phyloP scores from a whole-genome alignment of 805 yeast genomes.

The Hanseniaspora singularis region DNA sequence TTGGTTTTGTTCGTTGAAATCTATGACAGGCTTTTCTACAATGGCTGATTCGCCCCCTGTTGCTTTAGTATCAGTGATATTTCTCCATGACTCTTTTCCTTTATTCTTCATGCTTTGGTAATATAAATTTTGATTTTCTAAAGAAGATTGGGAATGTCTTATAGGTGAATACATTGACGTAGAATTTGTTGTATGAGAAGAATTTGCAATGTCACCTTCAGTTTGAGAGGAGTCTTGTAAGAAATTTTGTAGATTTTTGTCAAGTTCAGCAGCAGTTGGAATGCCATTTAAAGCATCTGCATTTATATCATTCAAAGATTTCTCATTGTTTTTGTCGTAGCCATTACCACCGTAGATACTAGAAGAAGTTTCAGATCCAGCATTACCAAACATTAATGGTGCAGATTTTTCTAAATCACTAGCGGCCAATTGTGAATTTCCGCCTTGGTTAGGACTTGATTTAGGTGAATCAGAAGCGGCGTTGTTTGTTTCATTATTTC shows the following conservation, averaged over 20 bases:
- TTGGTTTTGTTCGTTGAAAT: too few species aligned
- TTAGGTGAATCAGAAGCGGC: slow-evolving; percentile 29
- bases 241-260: slow-evolving; percentile 12
- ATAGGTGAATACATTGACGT: slow-evolving; percentile 22
- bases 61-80: slow-evolving; percentile 24
- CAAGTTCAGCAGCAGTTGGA: slow-evolving; percentile 15
- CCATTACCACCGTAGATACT: slow-evolving; percentile 41
- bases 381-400: slow-evolving; percentile 23
- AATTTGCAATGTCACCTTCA: slow-evolving; percentile 14
- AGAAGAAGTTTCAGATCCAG: slow-evolving; percentile 41
- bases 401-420: slow-evolving; percentile 28
- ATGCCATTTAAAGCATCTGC: slow-evolving; percentile 20
- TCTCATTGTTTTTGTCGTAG: slow-evolving; percentile 25
- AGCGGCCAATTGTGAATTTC: slow-evolving; percentile 19
- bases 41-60: background rate
- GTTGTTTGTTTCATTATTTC: slow-evolving; percentile 26
- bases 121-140: slow-evolving; percentile 23
- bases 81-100: slow-evolving; percentile 50
- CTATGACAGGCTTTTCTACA: too few species aligned
- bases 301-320: slow-evolving; percentile 16
- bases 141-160: slow-evolving; percentile 13
- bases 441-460: slow-evolving; percentile 21
- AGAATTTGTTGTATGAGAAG: slow-evolving; percentile 23
- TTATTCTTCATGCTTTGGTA: slow-evolving; percentile 28
- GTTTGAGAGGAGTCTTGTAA: slow-evolving; percentile 18